Percentiles rank a stretch among this genome's conserved stretches.
Evolutionary conservation across 2,329 filamentous ascomycete genomes (phyloP).

Genomic region (Epicoccum nigrum): DNA sequence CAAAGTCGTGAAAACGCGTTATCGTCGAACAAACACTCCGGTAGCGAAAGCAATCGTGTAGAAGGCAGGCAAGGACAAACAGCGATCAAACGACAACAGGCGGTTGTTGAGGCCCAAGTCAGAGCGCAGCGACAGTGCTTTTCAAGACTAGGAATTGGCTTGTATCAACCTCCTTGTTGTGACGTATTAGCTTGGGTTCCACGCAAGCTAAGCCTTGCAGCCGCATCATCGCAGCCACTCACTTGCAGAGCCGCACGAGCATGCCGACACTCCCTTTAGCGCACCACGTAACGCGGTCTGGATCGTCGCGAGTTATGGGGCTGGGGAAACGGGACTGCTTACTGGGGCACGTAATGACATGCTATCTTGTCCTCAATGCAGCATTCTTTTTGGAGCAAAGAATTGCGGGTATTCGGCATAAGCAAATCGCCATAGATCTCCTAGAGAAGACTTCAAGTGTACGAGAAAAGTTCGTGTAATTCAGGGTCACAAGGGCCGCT

Average conservation of each 20-base stretch:
- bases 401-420: no score
- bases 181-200: constrained; percentile 13
- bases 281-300: constrained; percentile 14
- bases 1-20: constrained; percentile 6
- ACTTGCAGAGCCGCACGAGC: constrained; percentile 15
- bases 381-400: no score
- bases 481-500: no score
- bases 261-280: constrained; percentile 11
- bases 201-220: constrained; percentile 7
- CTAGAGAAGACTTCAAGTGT: no score
- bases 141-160: constrained; percentile 8
- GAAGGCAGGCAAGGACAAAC: constrained; percentile 5
- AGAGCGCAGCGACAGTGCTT: constrained; percentile 13
- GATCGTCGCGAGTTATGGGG: constrained; percentile 3
- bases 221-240: constrained; percentile 14
- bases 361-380: no score
- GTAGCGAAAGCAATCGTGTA: constrained; percentile 4
- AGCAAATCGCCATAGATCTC: no score
- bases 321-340: background rate
- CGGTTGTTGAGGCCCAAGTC: constrained; percentile 13
- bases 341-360: no score
- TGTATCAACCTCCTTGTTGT: constrained; percentile 10
- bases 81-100: constrained; percentile 3
- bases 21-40: constrained; percentile 1
- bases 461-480: no score